These are phyloP conservation scores for Baffinella frigidus DNA, from an alignment of 208 protist species.

Conservation along the genomic window DNA sequence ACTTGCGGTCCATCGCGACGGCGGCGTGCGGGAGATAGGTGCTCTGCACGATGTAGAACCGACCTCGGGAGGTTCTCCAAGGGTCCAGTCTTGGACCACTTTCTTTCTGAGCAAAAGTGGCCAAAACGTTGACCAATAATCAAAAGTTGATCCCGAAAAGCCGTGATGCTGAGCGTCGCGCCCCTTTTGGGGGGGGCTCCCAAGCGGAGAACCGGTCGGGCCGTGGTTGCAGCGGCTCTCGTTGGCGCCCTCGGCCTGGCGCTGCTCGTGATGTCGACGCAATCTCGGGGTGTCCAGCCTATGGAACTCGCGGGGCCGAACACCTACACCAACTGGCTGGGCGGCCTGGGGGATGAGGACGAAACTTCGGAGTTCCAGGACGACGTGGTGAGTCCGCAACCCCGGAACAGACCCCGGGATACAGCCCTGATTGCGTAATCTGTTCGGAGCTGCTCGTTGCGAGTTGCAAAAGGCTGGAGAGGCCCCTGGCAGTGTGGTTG, in stretches of 20 bases:
- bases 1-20: too few species aligned
- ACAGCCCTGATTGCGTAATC: too few species aligned
- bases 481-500: not conserved
- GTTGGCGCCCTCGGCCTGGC: not conserved
- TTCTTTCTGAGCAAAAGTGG: not conserved
- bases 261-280: too few species aligned
- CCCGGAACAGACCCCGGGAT: not conserved
- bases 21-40: too few species aligned
- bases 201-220: not conserved
- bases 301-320: not conserved
- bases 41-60: not conserved
- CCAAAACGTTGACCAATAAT: too few species aligned
- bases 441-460: too few species aligned
- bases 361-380: not conserved
- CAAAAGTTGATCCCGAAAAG: too few species aligned
- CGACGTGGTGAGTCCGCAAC: constrained; percentile 41
- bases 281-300: not conserved
- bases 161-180: not conserved
- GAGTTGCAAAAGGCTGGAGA: not conserved
- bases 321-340: constrained; percentile 29
- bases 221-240: not conserved
- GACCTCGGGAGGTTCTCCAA: not conserved
- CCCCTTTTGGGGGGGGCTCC: not conserved
- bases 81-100: not conserved
- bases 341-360: not conserved